Evolutionary conservation across 2,329 filamentous ascomycete species (phyloP), one percentile per base, ranked within the genome.

Genomic region (Colletotrichum higginsianum): DNA sequence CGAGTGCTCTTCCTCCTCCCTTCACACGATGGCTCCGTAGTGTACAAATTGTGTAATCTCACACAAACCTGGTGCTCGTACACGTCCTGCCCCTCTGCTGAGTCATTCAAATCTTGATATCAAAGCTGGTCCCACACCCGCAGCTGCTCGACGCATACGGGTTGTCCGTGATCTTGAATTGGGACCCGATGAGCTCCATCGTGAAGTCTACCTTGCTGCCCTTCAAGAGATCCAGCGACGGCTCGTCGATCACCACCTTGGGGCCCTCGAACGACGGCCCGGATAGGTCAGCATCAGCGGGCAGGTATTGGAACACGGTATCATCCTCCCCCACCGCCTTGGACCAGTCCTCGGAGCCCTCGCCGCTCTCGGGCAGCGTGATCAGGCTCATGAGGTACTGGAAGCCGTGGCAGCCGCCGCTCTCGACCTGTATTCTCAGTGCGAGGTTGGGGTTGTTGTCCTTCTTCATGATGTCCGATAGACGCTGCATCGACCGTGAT

Each of bases 121-220:
- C 96, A 82, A 99, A 99, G 80, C 96, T 98, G 18, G 96, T 98
- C 9, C 96, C 96, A 82, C 96, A 99, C 1, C 96, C 96, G 84
- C 96, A 99, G 81, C 94, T 98, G 82, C 95, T 98, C 69, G 93
- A 94, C 5, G 96, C 96, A 50, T 91, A 86, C 0, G 96, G 96
- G 79, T 98, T 99, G 77, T 97, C 95, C 72, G 94, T 92, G 78
- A 99, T 95, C 86, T 97, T 98, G 83, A 99, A 99, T 84, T 98
- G 95, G 1, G 86, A 88, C 13, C 87, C 87, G 79, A 98, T 98
- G 83, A 99, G 85, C 85, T 98, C 96, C 89, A 93, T 96, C 0
- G 95, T 98, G 79, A 95, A 99, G 80, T 99, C 96, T 47, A 99
- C 92, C 80, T 95, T 98, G 84, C 95, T 98, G 12, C 96, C 96